Evolutionary conservation across 768 basidiomycete genomes (phyloP).

Genomic region (Mycena sanguinolenta): DNA sequence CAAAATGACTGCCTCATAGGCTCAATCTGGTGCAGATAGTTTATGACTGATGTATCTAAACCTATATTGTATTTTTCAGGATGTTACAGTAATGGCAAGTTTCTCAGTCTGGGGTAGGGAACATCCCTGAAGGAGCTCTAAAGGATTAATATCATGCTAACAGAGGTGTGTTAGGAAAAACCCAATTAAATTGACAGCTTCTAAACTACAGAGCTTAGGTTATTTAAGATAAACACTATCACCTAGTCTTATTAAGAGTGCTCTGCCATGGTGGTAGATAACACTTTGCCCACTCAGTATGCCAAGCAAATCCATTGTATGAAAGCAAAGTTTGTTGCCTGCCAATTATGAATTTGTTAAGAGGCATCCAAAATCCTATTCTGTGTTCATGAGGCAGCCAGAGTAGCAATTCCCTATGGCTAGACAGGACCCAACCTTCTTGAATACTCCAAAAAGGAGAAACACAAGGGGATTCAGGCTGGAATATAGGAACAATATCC

Average conservation of each 20-base stretch:
- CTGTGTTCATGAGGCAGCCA: too few species aligned
- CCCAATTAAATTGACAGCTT: not conserved
- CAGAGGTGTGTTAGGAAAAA: not conserved
- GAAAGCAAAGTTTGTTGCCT: constrained; percentile 11
- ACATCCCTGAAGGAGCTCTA: not conserved
- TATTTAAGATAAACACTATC: not conserved
- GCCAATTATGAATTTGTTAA: constrained; percentile 16
- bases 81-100: not conserved
- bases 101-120: not conserved
- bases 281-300: constrained; percentile 3
- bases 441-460: constrained; percentile 10
- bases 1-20: too few species aligned
- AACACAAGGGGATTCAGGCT: not conserved
- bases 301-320: not conserved
- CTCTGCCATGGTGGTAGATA: constrained; percentile 4
- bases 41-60: too few species aligned
- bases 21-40: too few species aligned
- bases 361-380: too few species aligned
- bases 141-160: not conserved
- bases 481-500: not conserved
- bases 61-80: too few species aligned
- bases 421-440: constrained; percentile 14
- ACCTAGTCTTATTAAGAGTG: not conserved
- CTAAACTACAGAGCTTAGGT: not conserved
- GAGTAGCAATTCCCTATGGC: constrained; percentile 3